Conservation (phyloP, 139 green algal genomes). For the Dunaliella sp. region DNA sequence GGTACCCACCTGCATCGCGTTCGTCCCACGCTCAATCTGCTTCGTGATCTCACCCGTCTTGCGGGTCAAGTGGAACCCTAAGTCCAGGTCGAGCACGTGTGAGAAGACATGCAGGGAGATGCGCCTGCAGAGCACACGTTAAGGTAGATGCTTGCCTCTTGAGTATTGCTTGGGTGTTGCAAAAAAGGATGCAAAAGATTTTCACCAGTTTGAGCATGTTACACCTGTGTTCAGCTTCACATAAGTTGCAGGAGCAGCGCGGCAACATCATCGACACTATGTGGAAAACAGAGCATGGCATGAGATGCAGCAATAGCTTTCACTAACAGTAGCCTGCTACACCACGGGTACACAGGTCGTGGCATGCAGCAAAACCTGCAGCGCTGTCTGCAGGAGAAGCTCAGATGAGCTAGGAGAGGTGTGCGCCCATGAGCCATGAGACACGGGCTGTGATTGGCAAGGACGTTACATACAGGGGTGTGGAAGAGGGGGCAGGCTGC, state of each 20-base stretch:
- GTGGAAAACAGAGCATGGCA: not conserved
- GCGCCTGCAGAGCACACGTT: slow-evolving; percentile 28
- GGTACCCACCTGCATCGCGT: slow-evolving; percentile 50
- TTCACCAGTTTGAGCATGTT: not conserved
- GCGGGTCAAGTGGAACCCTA: slow-evolving; percentile 83
- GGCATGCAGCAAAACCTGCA: too few relatives aligned
- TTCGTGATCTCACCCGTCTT: slow-evolving; percentile 62
- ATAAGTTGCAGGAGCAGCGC: not conserved
- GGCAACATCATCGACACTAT: not conserved
- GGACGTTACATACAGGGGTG: too few relatives aligned
- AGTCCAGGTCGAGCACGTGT: slow-evolving; percentile 73
- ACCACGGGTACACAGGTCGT: too few relatives aligned
- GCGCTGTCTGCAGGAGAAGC: too few relatives aligned
- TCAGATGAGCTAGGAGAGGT: too few relatives aligned
- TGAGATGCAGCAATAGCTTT: not conserved
- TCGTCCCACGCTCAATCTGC: slow-evolving; percentile 74
- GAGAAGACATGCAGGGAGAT: slow-evolving; percentile 72
- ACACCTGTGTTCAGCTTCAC: not conserved
- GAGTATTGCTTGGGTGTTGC: not conserved
- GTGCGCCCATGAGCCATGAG: too few relatives aligned
- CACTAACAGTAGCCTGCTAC: too few relatives aligned
- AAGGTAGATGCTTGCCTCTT: not conserved
- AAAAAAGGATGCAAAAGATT: not conserved
- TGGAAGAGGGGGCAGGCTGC: too few relatives aligned
- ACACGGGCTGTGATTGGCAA: too few relatives aligned